phyloP scores from a whole-genome alignment of 345 rosid species.

The Hevea brasiliensis region DNA sequence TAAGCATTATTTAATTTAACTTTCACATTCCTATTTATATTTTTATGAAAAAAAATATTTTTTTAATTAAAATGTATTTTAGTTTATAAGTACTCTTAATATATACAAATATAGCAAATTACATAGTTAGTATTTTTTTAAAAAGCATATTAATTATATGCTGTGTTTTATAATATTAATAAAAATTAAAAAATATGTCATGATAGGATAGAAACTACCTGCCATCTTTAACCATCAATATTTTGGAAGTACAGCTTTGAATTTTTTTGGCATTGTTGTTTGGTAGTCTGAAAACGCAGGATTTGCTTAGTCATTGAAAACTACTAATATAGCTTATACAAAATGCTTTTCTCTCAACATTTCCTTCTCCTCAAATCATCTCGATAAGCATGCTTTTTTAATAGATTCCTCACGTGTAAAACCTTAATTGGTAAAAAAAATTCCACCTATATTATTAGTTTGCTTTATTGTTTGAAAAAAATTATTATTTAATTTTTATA shows the following conservation, averaged over 20 bases:
- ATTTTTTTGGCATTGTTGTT: not conserved
- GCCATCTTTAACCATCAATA: too few relatives aligned
- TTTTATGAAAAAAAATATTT: too few relatives aligned
- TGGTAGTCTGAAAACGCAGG: not conserved
- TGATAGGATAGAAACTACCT: not conserved
- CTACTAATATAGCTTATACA: not conserved
- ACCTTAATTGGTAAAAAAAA: not conserved
- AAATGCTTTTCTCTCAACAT: not conserved
- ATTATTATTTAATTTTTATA: too few relatives aligned
- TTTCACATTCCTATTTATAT: too few relatives aligned
- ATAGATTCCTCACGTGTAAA: not conserved
- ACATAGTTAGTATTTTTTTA: too few relatives aligned
- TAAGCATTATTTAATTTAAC: too few relatives aligned
- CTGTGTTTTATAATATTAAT: too few relatives aligned
- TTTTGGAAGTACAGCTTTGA: too few relatives aligned
- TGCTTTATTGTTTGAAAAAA: slow-evolving; percentile 12
- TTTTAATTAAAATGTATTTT: too few relatives aligned
- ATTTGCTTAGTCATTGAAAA: not conserved
- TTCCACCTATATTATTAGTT: not conserved
- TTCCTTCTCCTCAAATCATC: not conserved
- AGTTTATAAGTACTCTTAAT: too few relatives aligned
- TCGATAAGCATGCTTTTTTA: not conserved
- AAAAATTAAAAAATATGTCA: not conserved
- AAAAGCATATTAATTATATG: too few relatives aligned
- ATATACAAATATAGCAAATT: too few relatives aligned